Conservation (phyloP, 345 rosid genomes). For the Eucalyptus marginata region DNA sequence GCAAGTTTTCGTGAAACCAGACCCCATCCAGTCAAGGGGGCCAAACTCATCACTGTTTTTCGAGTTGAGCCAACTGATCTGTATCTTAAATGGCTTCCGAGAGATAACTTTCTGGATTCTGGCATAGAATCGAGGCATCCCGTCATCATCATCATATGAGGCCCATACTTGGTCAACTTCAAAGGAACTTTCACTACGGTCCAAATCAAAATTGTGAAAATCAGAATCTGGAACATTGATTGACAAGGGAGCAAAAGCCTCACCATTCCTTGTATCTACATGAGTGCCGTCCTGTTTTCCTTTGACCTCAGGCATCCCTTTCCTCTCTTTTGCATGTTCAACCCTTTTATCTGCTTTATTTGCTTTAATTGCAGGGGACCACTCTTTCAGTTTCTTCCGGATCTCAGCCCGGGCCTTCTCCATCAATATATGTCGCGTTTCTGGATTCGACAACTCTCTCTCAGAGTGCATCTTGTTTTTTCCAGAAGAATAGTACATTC, state of each 20-base stretch:
- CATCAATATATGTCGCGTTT: conserved; percentile 36
- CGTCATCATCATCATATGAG: conserved; percentile 85
- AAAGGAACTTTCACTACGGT: conserved; percentile 63
- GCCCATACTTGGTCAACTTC: conserved; percentile 90
- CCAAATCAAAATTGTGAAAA: conserved; percentile 83
- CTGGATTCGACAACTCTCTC: conserved; percentile 35
- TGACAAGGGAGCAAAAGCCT: conserved; percentile 5
- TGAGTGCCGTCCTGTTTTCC: neutral
- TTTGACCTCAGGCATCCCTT: neutral
- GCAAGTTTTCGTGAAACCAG: conserved; percentile 77
- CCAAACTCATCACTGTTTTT: conserved; percentile 58
- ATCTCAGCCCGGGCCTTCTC: conserved; percentile 35
- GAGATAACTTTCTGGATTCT: conserved; percentile 83
- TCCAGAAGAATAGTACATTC: conserved; percentile 9
- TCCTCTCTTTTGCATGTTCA: neutral
- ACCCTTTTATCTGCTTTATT: conserved; percentile 4
- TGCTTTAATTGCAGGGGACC: conserved; percentile 14
- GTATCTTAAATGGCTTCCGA: conserved; percentile 66
- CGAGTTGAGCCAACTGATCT: conserved; percentile 90
- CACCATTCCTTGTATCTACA: conserved; percentile 2
- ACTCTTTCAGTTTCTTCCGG: conserved; percentile 22
- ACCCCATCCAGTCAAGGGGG: conserved; percentile 55
- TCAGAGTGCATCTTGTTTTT: conserved; percentile 5
- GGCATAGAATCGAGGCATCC: conserved; percentile 97
- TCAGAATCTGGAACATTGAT: conserved; percentile 89